A percentile compares a stretch with the other conserved stretches of the same genome.
These are phyloP conservation scores for Saccharum spontaneum DNA, from an alignment of 176 grass and related monocot species.

Conservation along the genomic window DNA sequence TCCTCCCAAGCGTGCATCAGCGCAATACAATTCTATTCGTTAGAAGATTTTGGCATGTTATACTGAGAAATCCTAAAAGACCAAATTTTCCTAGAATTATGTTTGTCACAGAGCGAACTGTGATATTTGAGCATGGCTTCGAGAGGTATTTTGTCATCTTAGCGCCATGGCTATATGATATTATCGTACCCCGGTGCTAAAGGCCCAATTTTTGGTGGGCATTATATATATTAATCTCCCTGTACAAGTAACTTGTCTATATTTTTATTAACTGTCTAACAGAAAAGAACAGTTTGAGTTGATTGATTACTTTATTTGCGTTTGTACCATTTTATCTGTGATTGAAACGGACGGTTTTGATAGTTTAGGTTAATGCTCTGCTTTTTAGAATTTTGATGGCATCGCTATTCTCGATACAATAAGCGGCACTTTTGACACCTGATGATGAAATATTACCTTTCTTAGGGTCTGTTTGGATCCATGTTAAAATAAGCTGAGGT, in stretches of 20 bases:
- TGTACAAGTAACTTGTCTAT: background rate
- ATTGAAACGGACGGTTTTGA: background rate
- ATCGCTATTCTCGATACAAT: too few species aligned
- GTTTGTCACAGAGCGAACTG: slow-evolving; percentile 9
- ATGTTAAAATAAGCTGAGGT: too few species aligned
- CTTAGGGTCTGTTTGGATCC: too few species aligned
- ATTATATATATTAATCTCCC: background rate
- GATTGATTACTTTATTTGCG: background rate
- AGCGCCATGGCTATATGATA: background rate
- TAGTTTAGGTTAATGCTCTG: background rate
- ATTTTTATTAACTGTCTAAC: background rate
- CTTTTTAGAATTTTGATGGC: too few species aligned
- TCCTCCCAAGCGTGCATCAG: slow-evolving; percentile 72
- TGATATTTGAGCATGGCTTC: slow-evolving; percentile 7
- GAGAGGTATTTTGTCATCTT: slow-evolving; percentile 7
- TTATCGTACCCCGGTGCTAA: background rate
- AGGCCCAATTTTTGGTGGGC: background rate
- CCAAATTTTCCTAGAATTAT: background rate
- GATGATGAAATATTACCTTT: too few species aligned
- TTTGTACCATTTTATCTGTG: too few species aligned
- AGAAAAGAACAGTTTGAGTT: background rate
- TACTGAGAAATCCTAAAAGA: background rate
- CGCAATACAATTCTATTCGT: slow-evolving; percentile 63
- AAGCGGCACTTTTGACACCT: too few species aligned
- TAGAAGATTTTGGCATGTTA: slow-evolving; percentile 24